Base-by-base conservation (phyloP, 1,284 basidiomycete species). In the Marasmius oreades region DNA sequence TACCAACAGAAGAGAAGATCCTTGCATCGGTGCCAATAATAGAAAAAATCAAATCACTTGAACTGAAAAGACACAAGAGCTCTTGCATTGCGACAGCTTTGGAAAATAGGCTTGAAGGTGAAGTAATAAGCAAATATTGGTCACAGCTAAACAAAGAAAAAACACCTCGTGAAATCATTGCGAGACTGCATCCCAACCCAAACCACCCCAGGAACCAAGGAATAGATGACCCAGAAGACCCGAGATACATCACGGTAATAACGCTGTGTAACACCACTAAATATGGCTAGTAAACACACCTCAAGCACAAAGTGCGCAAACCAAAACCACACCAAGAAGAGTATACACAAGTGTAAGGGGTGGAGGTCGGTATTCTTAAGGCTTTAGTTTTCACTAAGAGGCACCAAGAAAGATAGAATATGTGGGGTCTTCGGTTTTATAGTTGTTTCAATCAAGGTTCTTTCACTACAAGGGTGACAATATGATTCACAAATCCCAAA, bases 71-170 rank as follows among this genome's bases (percentile, higher is more conserved):
- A 23, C 55, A 60, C 36, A 26, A 51, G 22, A 28, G 34, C 26
- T 18, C 57, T 11, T 36, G 59, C 55, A 24, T n/a, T 8, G 37
- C 56, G 20, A 53, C 51, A 5, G 52, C 57, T 51, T 58, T 52
- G 6, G 37, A 43, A 31, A 63, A 57, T 45, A 12, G 52, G 1
- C 16, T 63, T 0, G 57, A 68, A 43, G 68, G 68, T 0, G 70
- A 72, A 59, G 58, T 55, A 0, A 62, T 66, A 1, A 61, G 60
- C 3, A 66, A 66, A 54, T 67, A 66, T 55, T 71, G 70, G 69
- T 61, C 63, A 0, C 24, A 24, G 1, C 42, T 65, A 1, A 62
- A 68, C 45, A 61, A 58, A 24, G 52, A 56, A 14, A 53, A 46
- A 2, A 61, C 58, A 36, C 63, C 62, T 14, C 18, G 61, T 50